phyloP scores from a whole-genome alignment of 495 filamentous ascomycete genomes.

The Podospora fimiseda region DNA sequence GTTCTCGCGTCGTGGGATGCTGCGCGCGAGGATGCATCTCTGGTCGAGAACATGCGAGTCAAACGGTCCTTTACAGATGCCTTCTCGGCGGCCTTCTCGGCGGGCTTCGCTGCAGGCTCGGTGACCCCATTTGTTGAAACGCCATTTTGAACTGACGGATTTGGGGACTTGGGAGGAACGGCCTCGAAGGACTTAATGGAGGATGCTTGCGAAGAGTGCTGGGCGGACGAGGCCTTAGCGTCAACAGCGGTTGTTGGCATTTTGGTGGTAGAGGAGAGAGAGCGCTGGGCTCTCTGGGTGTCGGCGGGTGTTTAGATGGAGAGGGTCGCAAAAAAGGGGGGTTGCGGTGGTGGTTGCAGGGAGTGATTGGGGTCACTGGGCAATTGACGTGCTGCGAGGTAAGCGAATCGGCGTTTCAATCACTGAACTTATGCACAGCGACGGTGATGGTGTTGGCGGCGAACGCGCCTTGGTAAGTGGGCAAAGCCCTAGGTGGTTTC shows the following conservation, averaged over 20 bases:
- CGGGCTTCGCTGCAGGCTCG: conserved; percentile 30
- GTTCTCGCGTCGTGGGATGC: conserved; percentile 17
- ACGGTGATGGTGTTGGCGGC: conserved; percentile 23
- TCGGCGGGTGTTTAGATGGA: not conserved
- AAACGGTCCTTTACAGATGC: conserved; percentile 43
- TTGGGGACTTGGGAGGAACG: conserved; percentile 36
- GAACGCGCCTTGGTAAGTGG: conserved; percentile 27
- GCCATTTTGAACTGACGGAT: conserved; percentile 35
- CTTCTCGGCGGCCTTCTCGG: conserved; percentile 42
- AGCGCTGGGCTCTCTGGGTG: conserved; percentile 2
- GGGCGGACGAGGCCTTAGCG: conserved; percentile 32
- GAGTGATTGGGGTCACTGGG: conserved; percentile 11
- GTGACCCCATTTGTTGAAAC: conserved; percentile 12
- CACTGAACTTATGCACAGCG: conserved; percentile 31
- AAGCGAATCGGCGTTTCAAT: conserved; percentile 19
- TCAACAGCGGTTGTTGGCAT: conserved; percentile 21
- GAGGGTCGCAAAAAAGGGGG: not conserved
- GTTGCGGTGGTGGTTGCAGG: conserved; percentile 1
- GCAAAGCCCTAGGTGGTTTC: conserved; percentile 21
- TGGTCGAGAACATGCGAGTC: conserved; percentile 47
- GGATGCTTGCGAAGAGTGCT: conserved; percentile 38
- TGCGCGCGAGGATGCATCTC: conserved; percentile 27
- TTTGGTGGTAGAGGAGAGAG: conserved; percentile 2
- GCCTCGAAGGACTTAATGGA: conserved; percentile 41
- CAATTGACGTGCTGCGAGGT: conserved; percentile 7